A percentile compares a stretch with the other conserved stretches of the same genome.
Evolutionary conservation across 1,139 yeast species (phyloP).

Genomic region (Pichia cactophila): DNA sequence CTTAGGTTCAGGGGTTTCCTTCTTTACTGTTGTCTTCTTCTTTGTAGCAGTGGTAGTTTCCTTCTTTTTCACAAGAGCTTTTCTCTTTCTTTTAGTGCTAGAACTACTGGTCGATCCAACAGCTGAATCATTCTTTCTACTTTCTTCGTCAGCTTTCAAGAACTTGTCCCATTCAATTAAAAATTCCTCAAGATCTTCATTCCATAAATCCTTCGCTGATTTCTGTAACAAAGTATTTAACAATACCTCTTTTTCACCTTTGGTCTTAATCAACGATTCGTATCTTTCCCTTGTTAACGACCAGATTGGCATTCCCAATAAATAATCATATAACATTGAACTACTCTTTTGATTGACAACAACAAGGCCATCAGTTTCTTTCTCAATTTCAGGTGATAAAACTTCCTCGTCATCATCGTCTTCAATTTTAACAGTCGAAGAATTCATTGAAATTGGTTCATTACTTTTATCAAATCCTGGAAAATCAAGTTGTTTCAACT

Average conservation of each 20-base stretch:
- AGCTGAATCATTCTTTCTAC: conserved; percentile 20
- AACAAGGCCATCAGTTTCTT: conserved; percentile 18
- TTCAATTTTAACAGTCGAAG: conserved; percentile 30
- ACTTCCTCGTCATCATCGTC: conserved; percentile 33
- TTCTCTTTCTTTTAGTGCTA: conserved; percentile 18
- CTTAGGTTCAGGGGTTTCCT: conserved; percentile 3
- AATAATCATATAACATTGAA: conserved; percentile 60
- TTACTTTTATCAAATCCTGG: conserved; percentile 71
- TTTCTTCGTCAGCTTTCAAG: conserved; percentile 44
- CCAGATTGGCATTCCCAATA: conserved; percentile 88
- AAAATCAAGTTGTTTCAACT: conserved; percentile 57
- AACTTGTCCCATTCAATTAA: conserved; percentile 59
- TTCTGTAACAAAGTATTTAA: conserved; percentile 57
- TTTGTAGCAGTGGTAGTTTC: conserved; percentile 4
- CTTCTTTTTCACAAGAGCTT: conserved; percentile 11
- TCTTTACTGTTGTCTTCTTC: conserved; percentile 6
- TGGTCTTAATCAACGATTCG: conserved; percentile 66
- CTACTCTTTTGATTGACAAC: conserved; percentile 37
- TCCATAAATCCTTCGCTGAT: conserved; percentile 87
- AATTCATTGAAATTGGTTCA: conserved; percentile 37
- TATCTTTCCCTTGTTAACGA: conserved; percentile 86
- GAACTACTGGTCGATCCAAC: conserved; percentile 15
- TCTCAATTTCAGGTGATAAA: conserved; percentile 24
- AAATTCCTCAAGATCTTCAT: conserved; percentile 70
- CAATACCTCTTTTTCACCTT: conserved; percentile 65